Conservation (phyloP, 768 basidiomycete genomes). For the Flagelloscypha sp. region DNA sequence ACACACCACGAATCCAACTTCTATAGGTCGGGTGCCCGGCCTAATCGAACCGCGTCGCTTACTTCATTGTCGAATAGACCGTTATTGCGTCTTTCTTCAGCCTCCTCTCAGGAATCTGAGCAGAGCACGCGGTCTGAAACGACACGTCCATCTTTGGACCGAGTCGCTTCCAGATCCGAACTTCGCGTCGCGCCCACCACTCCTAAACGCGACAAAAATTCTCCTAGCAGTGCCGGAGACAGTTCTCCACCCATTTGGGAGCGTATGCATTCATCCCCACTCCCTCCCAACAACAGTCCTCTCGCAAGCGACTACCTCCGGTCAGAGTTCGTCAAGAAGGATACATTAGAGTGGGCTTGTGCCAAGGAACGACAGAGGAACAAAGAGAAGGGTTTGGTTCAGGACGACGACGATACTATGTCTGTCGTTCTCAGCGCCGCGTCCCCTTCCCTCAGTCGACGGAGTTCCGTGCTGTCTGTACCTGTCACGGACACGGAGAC, state of each 20-base stretch:
- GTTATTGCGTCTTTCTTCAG: slow-evolving; percentile 1
- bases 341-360: slow-evolving; percentile 71
- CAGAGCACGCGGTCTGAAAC: not conserved
- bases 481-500: too few species aligned
- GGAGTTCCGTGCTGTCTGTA: too few species aligned
- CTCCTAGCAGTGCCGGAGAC: not conserved
- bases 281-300: slow-evolving; percentile 46
- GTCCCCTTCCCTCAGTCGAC: too few species aligned
- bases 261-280: slow-evolving; percentile 58
- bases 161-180: slow-evolving; percentile 48
- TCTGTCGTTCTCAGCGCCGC: too few species aligned
- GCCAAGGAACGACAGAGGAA: slow-evolving; percentile 29
- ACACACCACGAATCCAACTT: not conserved
- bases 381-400: slow-evolving; percentile 1
- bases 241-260: slow-evolving; percentile 34
- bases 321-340: slow-evolving; percentile 36
- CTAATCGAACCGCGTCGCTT: slow-evolving; percentile 12
- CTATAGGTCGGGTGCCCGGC: not conserved
- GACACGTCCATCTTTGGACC: slow-evolving; percentile 41
- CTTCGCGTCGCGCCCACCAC: slow-evolving; percentile 14
- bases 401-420: too few species aligned
- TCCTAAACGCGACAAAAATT: slow-evolving; percentile 2
- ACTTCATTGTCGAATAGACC: slow-evolving; percentile 14
- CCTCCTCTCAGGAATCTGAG: not conserved
- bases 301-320: slow-evolving; percentile 33